A percentile compares a stretch with the other conserved stretches of the same genome.
Evolutionary conservation across 805 yeast species (phyloP).

Genomic region (Yueomyces sp.): DNA sequence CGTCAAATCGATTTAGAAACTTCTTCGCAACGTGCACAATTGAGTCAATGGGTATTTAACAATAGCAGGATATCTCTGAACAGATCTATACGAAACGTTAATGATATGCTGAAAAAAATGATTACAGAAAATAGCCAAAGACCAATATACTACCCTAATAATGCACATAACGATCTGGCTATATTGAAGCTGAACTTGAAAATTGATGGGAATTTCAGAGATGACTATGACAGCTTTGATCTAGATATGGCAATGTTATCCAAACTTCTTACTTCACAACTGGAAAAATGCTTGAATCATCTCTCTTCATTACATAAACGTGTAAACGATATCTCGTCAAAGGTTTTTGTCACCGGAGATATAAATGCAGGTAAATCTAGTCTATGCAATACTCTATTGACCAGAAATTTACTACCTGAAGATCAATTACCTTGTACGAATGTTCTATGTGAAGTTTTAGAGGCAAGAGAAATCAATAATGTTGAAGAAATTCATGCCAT

Average conservation of each 20-base stretch:
- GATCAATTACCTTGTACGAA: conserved; percentile 98
- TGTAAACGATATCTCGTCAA: conserved; percentile 82
- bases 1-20: neutral
- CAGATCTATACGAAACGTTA: conserved; percentile 42
- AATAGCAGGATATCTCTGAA: conserved; percentile 54
- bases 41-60: conserved; percentile 66
- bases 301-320: conserved; percentile 61
- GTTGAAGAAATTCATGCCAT: conserved; percentile 92
- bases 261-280: conserved; percentile 53
- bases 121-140: conserved; percentile 42
- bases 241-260: conserved; percentile 61
- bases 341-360: conserved; percentile 94
- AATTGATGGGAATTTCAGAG: conserved; percentile 13
- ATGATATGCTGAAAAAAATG: conserved; percentile 37
- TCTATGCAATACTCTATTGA: conserved; percentile 77
- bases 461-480: conserved; percentile 60
- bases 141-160: conserved; percentile 49
- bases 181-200: conserved; percentile 16
- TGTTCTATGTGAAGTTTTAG: conserved; percentile 89
- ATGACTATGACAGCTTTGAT: conserved; percentile 16
- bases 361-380: conserved; percentile 93
- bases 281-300: conserved; percentile 53
- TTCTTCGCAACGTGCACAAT: conserved; percentile 22
- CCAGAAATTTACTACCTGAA: conserved; percentile 66
- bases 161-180: conserved; percentile 15